These are phyloP conservation scores for Amanita rubescens DNA, from an alignment of 768 basidiomycete species.

Conservation along the genomic window DNA sequence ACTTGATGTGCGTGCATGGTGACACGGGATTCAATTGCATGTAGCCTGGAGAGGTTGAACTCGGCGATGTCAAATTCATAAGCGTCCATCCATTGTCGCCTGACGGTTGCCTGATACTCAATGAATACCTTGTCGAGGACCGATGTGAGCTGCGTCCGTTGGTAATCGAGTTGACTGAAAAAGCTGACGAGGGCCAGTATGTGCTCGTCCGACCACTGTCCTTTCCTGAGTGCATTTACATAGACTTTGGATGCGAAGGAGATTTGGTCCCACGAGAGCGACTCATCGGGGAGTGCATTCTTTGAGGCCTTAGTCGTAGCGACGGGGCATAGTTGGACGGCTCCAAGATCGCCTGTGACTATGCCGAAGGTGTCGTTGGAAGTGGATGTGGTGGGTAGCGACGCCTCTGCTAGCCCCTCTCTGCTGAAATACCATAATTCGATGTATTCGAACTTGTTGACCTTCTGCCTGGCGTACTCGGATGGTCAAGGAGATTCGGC, in stretches of 20 bases:
- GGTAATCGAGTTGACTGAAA: background rate
- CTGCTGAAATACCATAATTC: conserved; percentile 7
- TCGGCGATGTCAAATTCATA: background rate
- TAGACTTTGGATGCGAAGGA: background rate
- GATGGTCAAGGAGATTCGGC: conserved; percentile 9
- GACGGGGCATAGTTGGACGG: background rate
- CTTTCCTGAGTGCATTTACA: background rate
- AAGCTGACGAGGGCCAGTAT: background rate
- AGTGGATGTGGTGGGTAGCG: background rate
- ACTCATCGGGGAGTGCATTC: background rate
- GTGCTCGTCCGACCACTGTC: background rate
- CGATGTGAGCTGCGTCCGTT: background rate
- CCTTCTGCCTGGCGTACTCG: conserved; percentile 3
- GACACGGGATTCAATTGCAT: background rate
- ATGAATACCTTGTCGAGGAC: background rate
- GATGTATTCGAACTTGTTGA: background rate
- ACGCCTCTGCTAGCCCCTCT: conserved; percentile 2
- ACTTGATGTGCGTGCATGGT: conserved; percentile 2
- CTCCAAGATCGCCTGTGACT: background rate
- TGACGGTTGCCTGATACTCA: background rate
- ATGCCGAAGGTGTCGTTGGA: conserved; percentile 8
- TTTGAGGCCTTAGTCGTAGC: background rate
- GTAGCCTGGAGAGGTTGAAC: background rate
- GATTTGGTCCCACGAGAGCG: background rate
- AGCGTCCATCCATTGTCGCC: background rate